Evolutionary conservation across 805 yeast species (phyloP).

Genomic region (Isabelozyma gotoi): DNA sequence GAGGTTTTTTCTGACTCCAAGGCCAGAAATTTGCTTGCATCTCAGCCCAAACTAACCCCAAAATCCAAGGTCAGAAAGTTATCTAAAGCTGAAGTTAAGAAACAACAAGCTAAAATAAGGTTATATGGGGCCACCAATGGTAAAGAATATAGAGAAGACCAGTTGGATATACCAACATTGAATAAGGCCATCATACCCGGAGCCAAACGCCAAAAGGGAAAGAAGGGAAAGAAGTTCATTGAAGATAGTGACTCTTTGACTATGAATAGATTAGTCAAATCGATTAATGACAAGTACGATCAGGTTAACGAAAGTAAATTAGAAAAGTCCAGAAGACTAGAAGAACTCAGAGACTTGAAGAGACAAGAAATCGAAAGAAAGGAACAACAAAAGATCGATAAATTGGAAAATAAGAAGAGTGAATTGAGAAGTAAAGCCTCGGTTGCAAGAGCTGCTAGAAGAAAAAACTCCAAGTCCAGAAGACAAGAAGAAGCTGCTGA

Average conservation of each 20-base stretch:
- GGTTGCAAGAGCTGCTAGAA: constrained; percentile 65
- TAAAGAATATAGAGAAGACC: constrained; percentile 69
- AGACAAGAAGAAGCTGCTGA: constrained; percentile 22
- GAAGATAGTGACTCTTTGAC: constrained; percentile 64
- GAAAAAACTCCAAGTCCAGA: constrained; percentile 50
- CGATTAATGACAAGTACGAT: constrained; percentile 81
- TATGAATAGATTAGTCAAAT: constrained; percentile 68
- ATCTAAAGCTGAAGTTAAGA: constrained; percentile 55
- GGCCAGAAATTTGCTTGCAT: constrained; percentile 67
- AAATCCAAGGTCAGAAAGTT: constrained; percentile 53
- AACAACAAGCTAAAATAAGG: constrained; percentile 62
- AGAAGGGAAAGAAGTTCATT: constrained; percentile 81
- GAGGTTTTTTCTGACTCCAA: constrained; percentile 64
- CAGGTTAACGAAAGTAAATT: constrained; percentile 80
- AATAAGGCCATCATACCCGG: constrained; percentile 89
- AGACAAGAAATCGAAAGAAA: constrained; percentile 83
- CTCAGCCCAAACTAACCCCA: constrained; percentile 59
- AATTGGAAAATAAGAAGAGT: constrained; percentile 71
- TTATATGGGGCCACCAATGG: constrained; percentile 65
- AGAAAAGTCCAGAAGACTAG: constrained; percentile 85
- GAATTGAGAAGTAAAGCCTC: constrained; percentile 75
- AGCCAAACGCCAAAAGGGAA: constrained; percentile 69
- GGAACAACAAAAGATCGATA: constrained; percentile 66
- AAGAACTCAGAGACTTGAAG: constrained; percentile 84
- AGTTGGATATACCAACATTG: constrained; percentile 73